Evolutionary conservation across 2,329 filamentous ascomycete species (phyloP).

Genomic region (Aphanoascus verrucosus): DNA sequence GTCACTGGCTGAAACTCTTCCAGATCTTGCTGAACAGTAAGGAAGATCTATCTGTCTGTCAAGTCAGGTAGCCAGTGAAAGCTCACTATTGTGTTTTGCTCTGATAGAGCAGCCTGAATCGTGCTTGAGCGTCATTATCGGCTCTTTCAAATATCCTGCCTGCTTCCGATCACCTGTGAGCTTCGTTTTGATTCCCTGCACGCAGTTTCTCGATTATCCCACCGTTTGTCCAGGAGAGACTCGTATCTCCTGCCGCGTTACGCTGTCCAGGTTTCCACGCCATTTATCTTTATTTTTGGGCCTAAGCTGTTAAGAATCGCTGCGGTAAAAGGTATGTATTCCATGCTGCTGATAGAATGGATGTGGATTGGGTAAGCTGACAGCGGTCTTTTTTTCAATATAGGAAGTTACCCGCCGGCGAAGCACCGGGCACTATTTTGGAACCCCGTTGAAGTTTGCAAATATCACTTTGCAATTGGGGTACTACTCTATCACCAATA

Average conservation of each 20-base stretch:
- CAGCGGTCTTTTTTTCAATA: no score
- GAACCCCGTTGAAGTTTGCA: no score
- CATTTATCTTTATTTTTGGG: neutral
- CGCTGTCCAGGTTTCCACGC: neutral
- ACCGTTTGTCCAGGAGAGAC: neutral
- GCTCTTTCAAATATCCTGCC: neutral
- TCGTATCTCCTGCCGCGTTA: no score
- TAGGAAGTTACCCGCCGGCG: no score
- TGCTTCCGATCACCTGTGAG: neutral
- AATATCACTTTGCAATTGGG: no score
- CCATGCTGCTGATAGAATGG: no score
- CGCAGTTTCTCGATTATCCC: neutral
- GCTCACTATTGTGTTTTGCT: neutral
- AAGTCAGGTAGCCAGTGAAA: neutral
- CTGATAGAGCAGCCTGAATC: neutral
- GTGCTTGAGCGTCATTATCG: neutral
- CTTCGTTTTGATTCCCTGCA: neutral
- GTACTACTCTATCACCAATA: neutral
- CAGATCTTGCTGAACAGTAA: neutral
- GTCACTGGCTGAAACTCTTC: neutral
- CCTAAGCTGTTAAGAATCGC: neutral
- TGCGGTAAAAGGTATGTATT: no score
- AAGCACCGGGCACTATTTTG: no score
- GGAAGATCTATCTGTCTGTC: neutral
- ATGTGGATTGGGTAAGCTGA: no score